Evolutionary conservation across 2,329 filamentous ascomycete genomes (phyloP).

Genomic region (Aureobasidium pullulans): DNA sequence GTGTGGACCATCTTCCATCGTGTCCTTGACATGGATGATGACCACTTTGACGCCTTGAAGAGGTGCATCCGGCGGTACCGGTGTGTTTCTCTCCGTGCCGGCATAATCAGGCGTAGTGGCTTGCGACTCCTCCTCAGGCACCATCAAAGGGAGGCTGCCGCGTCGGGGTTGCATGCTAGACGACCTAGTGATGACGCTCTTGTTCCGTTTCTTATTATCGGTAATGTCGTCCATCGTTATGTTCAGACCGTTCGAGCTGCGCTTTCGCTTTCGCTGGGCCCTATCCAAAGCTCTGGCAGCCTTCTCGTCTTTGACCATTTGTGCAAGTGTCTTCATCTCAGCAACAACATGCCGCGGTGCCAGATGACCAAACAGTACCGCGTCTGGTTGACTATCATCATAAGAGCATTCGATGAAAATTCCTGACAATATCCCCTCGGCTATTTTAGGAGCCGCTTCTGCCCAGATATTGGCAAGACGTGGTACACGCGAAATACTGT

Average conservation of each 20-base stretch:
- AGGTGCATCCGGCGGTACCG: conserved; percentile 31
- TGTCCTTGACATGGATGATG: conserved; percentile 92
- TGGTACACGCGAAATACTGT: conserved; percentile 72
- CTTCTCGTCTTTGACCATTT: conserved; percentile 54
- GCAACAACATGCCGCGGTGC: conserved; percentile 74
- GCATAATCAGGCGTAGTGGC: not conserved
- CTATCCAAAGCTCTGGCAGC: conserved; percentile 26
- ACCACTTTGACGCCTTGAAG: conserved; percentile 71
- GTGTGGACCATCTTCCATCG: conserved; percentile 60
- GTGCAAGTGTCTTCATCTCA: conserved; percentile 66
- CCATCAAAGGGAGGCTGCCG: conserved; percentile 18
- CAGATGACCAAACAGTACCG: conserved; percentile 79
- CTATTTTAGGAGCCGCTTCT: conserved; percentile 81
- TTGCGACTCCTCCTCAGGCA: conserved; percentile 2
- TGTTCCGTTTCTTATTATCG: conserved; percentile 27
- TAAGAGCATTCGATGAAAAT: conserved; percentile 97
- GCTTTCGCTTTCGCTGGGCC: conserved; percentile 57
- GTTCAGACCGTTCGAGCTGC: conserved; percentile 33
- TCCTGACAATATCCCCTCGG: conserved; percentile 60
- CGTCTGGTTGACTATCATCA: conserved; percentile 68
- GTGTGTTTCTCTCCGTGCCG: not conserved
- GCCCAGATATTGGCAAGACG: conserved; percentile 79
- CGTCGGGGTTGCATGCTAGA: conserved; percentile 17
- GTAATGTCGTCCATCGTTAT: conserved; percentile 19
- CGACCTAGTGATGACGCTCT: conserved; percentile 21